Base-by-base conservation (phyloP, 2,329 filamentous ascomycete genomes). In the Monosporascus sp. region DNA sequence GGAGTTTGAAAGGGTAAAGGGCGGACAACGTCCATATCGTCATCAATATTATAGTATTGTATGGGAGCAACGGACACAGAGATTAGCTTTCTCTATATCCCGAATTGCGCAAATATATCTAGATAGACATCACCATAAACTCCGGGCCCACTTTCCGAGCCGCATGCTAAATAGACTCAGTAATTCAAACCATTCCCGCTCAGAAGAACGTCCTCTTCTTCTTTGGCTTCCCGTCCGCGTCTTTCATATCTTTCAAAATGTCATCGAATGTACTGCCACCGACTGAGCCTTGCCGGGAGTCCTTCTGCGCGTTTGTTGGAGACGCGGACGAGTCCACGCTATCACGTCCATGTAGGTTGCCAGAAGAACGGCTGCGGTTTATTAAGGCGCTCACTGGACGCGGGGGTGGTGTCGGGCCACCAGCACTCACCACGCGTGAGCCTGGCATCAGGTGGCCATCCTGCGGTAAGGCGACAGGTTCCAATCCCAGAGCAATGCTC, bases 251-350 rank as follows among this genome's bases (percentile, higher is more conserved):
- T 50, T 69, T 69, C 17, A 70, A 50, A 48, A 70, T 70, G 38
- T 70, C 67, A 24, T 70, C 68, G 55, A 70, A 70, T 2, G 68
- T 70, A 52, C 66, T 69, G 19, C 64, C 65, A 7, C 65, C 63
- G 0, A 60, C 58, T 2, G 64, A 66, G 40, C 59, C 59, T 31
- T 50, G 52, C 20, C 54, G 47, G 43, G 60, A 58, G n/a, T 64
- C 60, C 26, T 55, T 50, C 37, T 40, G 48, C 8, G 56, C 54
- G n/a, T 60, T 51, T 1, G 52, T 58, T 27, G 62, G 58, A 38
- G 61, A 56, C 27, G 53, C 57, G 24, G 54, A 51, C 16, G 31
- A 43, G 40, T 19, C n/a, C 3, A 14, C 19, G 11, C 40, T 14
- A 44, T 22, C 38, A n/a, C 64, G 55, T 34, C 55, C 63, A 37